phyloP scores from a whole-genome alignment of 2,329 filamentous ascomycete genomes.

The Calonectria hawksworthii region DNA sequence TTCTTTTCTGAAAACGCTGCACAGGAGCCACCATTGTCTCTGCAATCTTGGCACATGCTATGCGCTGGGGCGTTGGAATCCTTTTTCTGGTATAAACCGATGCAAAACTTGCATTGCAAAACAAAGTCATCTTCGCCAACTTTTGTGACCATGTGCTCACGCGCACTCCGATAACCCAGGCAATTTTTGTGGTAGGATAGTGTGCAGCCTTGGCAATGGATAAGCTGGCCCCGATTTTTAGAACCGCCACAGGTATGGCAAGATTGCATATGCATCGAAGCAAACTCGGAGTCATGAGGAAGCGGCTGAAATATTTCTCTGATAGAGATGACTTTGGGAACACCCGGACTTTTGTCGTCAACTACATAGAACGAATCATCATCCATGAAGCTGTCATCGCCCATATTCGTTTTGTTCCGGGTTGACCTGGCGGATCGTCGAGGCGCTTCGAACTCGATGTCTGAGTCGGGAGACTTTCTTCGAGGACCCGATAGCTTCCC shows the following conservation, averaged over 20 bases:
- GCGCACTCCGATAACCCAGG: conserved; percentile 77
- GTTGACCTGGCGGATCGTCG: conserved; percentile 65
- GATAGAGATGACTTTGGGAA: conserved; percentile 72
- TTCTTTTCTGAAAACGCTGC: conserved; percentile 79
- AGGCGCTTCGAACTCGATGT: conserved; percentile 67
- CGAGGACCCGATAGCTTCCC: conserved; percentile 14
- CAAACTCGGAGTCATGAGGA: conserved; percentile 75
- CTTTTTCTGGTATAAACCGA: conserved; percentile 77
- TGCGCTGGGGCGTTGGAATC: conserved; percentile 79
- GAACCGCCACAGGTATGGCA: conserved; percentile 78
- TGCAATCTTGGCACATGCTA: conserved; percentile 80
- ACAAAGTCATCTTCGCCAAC: conserved; percentile 83
- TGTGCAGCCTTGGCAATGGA: conserved; percentile 94
- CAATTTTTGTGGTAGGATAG: conserved; percentile 87
- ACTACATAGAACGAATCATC: conserved; percentile 69
- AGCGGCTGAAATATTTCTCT: conserved; percentile 81
- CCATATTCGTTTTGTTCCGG: conserved; percentile 60
- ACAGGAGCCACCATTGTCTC: conserved; percentile 76
- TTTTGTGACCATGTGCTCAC: conserved; percentile 95
- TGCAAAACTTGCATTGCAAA: conserved; percentile 89
- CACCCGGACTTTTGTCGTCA: conserved; percentile 59
- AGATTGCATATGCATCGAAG: conserved; percentile 73
- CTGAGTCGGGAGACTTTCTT: conserved; percentile 53
- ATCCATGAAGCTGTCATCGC: conserved; percentile 68
- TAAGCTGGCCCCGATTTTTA: conserved; percentile 72